phyloP scores from a whole-genome alignment of 768 basidiomycete genomes.

The Pleurotus tuber-regium region DNA sequence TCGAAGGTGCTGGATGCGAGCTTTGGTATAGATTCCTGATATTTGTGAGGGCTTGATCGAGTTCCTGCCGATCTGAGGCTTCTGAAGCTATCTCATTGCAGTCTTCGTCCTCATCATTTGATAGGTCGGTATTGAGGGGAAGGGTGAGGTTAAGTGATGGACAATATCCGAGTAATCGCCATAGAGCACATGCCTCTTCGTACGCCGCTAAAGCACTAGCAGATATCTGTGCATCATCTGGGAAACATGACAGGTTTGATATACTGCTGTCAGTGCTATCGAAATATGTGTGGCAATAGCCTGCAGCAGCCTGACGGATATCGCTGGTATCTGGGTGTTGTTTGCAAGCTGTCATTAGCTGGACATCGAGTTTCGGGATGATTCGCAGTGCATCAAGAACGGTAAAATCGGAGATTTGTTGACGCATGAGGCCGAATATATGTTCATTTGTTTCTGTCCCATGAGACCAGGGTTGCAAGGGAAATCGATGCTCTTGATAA shows the following conservation, averaged over 20 bases:
- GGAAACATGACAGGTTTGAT: constrained; percentile 17
- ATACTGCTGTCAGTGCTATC: constrained; percentile 19
- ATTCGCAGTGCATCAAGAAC: constrained; percentile 26
- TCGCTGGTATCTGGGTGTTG: constrained; percentile 7
- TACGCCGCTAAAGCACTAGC: constrained; percentile 15
- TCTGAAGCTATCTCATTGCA: background rate
- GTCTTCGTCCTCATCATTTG: background rate
- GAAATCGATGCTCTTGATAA: constrained; percentile 17
- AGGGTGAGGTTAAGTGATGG: background rate
- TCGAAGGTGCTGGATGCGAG: no score
- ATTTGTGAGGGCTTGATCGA: background rate
- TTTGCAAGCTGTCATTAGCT: constrained; percentile 21
- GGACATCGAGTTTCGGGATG: constrained; percentile 22
- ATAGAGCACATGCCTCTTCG: constrained; percentile 19
- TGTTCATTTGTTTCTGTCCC: constrained; percentile 32
- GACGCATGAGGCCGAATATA: constrained; percentile 26
- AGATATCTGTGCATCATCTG: constrained; percentile 20
- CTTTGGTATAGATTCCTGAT: background rate
- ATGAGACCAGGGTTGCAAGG: constrained; percentile 30
- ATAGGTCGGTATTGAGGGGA: background rate
- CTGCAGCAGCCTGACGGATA: constrained; percentile 19
- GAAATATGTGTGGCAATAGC: constrained; percentile 28
- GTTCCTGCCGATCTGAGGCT: background rate
- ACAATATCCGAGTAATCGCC: background rate
- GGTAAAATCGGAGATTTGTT: constrained; percentile 33